Evolutionary conservation across 1,284 basidiomycete genomes (phyloP).

Genomic region (Trichosporon ovoides): DNA sequence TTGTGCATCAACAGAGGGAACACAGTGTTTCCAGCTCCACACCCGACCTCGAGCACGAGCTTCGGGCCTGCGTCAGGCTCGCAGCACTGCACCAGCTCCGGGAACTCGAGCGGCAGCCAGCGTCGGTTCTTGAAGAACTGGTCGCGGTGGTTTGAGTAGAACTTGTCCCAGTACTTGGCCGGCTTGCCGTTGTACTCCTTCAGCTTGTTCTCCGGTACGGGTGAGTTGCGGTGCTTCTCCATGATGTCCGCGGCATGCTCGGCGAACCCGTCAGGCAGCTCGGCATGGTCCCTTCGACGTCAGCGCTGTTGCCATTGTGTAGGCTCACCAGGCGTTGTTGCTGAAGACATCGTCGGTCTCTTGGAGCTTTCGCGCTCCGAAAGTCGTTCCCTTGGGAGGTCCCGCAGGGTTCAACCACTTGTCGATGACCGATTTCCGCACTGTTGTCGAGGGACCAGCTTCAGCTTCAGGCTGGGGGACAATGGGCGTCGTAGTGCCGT

Average conservation of each 20-base stretch:
- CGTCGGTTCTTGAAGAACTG: conserved; percentile 84
- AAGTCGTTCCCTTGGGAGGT: conserved; percentile 40
- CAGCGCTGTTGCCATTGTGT: neutral
- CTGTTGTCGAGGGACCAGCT: conserved; percentile 19
- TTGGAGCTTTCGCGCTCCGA: conserved; percentile 42
- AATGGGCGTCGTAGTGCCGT: conserved; percentile 8
- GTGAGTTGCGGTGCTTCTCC: conserved; percentile 60
- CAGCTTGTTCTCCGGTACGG: conserved; percentile 57
- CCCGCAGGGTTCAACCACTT: conserved; percentile 46
- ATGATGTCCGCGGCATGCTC: conserved; percentile 64
- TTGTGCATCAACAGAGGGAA: conserved; percentile 82
- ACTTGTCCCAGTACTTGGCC: conserved; percentile 67
- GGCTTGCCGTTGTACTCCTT: conserved; percentile 41
- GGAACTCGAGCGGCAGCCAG: conserved; percentile 92
- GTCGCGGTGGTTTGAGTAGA: conserved; percentile 72
- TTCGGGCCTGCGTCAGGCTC: conserved; percentile 67
- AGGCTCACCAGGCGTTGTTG: conserved; percentile 47
- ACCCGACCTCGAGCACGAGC: conserved; percentile 75
- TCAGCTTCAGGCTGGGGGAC: conserved; percentile 8
- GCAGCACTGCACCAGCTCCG: conserved; percentile 68
- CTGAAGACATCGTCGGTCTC: conserved; percentile 44
- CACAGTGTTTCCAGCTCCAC: conserved; percentile 88
- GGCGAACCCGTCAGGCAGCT: conserved; percentile 70
- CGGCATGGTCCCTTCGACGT: conserved; percentile 72
- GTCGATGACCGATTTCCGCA: conserved; percentile 31